Conservation (phyloP, 306 rosid genomes). For the Cicer cuneatum region DNA sequence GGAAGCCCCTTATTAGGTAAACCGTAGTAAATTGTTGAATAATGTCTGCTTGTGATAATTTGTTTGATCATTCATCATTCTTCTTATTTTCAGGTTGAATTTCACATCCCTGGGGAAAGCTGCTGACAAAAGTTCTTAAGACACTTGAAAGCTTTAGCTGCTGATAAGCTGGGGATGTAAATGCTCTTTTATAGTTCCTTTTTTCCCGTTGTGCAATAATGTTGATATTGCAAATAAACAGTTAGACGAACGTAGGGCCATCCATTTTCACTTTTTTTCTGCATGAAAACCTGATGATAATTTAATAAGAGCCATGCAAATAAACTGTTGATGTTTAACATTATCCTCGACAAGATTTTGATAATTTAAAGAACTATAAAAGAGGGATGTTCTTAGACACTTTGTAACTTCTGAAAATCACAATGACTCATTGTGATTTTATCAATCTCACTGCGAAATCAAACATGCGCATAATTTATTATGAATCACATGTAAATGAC, state of each 20-base stretch:
- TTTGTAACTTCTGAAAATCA: no score
- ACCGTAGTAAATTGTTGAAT: slow-evolving; percentile 19
- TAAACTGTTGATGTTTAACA: no score
- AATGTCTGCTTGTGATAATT: slow-evolving; percentile 9
- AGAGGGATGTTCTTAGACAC: no score
- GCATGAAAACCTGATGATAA: slow-evolving; percentile 24
- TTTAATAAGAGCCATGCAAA: no score
- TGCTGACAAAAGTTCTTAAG: slow-evolving; percentile 62
- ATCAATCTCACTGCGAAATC: no score
- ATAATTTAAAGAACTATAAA: no score
- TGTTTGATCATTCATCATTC: slow-evolving; percentile 31
- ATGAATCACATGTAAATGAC: no score
- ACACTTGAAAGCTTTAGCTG: slow-evolving; percentile 20
- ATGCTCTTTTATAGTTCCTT: slow-evolving; percentile 32
- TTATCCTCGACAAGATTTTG: no score
- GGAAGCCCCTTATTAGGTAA: slow-evolving; percentile 82
- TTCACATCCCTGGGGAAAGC: slow-evolving; percentile 79
- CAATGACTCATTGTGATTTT: no score
- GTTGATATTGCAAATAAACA: slow-evolving; percentile 14
- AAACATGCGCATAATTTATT: no score
- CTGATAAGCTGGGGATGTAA: slow-evolving; percentile 32
- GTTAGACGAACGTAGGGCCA: slow-evolving; percentile 30
- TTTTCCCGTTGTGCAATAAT: slow-evolving; percentile 37
- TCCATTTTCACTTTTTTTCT: slow-evolving; percentile 25
- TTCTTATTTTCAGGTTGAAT: slow-evolving; percentile 62